phyloP scores from a whole-genome alignment of 2,329 filamentous ascomycete species.

The Nemania sp. region DNA sequence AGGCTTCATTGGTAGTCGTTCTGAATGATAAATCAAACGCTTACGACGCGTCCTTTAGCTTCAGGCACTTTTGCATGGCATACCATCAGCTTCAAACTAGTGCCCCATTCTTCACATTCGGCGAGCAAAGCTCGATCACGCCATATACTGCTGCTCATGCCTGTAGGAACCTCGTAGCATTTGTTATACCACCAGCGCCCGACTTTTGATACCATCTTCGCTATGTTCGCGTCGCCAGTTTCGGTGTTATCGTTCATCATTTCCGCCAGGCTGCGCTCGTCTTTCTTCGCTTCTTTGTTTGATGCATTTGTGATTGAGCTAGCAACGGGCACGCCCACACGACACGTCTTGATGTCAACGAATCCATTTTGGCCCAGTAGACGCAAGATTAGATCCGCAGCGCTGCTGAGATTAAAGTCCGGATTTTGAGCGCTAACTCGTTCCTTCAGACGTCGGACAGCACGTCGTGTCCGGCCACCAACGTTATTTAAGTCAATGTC shows the following conservation, averaged over 20 bases:
- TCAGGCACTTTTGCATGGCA: slow-evolving; percentile 89
- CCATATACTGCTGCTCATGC: slow-evolving; percentile 77
- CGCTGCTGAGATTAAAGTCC: slow-evolving; percentile 70
- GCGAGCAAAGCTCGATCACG: slow-evolving; percentile 77
- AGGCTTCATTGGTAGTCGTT: not conserved
- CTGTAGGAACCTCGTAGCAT: slow-evolving; percentile 82
- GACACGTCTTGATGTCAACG: slow-evolving; percentile 77
- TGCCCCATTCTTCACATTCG: slow-evolving; percentile 88
- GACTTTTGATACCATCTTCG: slow-evolving; percentile 90
- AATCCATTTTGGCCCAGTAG: slow-evolving; percentile 78
- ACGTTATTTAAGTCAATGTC: slow-evolving; percentile 87
- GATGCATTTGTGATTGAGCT: slow-evolving; percentile 57
- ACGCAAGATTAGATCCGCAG: slow-evolving; percentile 71
- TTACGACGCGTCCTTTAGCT: slow-evolving; percentile 58
- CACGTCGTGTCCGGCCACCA: slow-evolving; percentile 76
- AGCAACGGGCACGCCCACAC: slow-evolving; percentile 81
- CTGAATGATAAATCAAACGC: slow-evolving; percentile 55
- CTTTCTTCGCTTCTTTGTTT: slow-evolving; percentile 53
- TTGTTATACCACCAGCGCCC: slow-evolving; percentile 96
- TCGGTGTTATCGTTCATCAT: slow-evolving; percentile 78
- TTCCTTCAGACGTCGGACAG: slow-evolving; percentile 78
- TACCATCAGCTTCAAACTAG: slow-evolving; percentile 90
- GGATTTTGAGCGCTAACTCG: slow-evolving; percentile 71
- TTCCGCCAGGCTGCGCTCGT: slow-evolving; percentile 72
- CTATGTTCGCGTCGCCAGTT: slow-evolving; percentile 84